These are phyloP conservation scores for Sarcomyxa edulis DNA, from an alignment of 768 basidiomycete genomes.

Conservation along the genomic window DNA sequence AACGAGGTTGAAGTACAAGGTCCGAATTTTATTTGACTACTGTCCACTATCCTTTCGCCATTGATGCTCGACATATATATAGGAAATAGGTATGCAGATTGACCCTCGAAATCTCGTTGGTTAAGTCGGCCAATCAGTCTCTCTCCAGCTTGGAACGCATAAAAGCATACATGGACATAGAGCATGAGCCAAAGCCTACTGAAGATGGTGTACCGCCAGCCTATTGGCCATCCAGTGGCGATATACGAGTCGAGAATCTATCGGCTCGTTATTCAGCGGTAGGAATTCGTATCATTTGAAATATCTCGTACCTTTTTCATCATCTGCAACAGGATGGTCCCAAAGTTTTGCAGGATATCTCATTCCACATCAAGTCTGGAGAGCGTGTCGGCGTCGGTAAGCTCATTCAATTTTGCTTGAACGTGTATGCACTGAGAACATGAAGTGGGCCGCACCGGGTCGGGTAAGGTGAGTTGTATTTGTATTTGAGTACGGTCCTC, in stretches of 20 bases:
- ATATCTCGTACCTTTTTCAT: neutral
- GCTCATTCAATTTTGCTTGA: too few relatives aligned
- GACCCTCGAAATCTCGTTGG: neutral
- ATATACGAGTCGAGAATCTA: constrained; percentile 43
- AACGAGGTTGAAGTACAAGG: constrained; percentile 27
- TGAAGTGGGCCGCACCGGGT: constrained; percentile 22
- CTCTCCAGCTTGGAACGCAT: constrained; percentile 48
- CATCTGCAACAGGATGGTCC: constrained; percentile 38
- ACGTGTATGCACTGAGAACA: too few relatives aligned
- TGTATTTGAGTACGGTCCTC: too few relatives aligned
- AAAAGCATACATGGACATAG: constrained; percentile 43
- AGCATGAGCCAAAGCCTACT: constrained; percentile 33
- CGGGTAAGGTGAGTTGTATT: constrained; percentile 23
- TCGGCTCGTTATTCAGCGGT: constrained; percentile 43
- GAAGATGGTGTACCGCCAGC: constrained; percentile 43
- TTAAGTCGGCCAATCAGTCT: too few relatives aligned
- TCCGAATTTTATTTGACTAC: constrained; percentile 12
- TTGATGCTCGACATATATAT: constrained; percentile 24
- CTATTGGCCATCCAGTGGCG: constrained; percentile 53
- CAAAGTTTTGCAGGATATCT: constrained; percentile 39
- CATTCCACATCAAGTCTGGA: constrained; percentile 50
- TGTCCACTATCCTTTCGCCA: neutral
- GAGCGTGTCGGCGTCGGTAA: constrained; percentile 52
- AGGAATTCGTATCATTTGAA: too few relatives aligned
- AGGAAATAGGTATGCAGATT: constrained; percentile 17